phyloP scores from a whole-genome alignment of 73 alveolate genomes.

The Effrenium voratum region DNA sequence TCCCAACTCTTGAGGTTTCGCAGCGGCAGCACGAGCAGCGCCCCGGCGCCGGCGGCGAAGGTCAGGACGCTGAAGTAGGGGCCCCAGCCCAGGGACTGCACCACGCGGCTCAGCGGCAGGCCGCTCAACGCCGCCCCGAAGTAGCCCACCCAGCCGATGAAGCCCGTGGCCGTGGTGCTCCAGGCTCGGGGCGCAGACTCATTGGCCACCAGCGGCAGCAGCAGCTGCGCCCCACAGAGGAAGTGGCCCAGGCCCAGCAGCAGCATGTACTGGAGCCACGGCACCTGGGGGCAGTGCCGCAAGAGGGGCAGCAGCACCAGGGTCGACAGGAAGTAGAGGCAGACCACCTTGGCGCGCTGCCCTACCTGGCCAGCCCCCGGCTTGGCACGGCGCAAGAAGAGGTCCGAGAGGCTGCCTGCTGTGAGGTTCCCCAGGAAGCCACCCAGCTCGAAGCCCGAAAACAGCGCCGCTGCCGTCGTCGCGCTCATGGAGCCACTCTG shows the following conservation, averaged over 20 bases:
- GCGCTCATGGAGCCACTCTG: slow-evolving; percentile 70
- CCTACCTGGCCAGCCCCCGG: slow-evolving; percentile 89
- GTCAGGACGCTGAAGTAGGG: slow-evolving; percentile 79
- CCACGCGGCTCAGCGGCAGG: slow-evolving; percentile 72
- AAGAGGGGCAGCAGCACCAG: slow-evolving; percentile 44
- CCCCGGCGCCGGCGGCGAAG: slow-evolving; percentile 65
- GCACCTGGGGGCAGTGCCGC: slow-evolving; percentile 24
- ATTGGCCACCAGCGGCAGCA: slow-evolving; percentile 76
- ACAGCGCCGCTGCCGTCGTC: slow-evolving; percentile 68
- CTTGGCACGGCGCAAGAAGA: slow-evolving; percentile 47
- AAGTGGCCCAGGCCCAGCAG: slow-evolving; percentile 92
- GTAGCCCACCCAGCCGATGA: slow-evolving; percentile 94
- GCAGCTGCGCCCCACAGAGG: slow-evolving; percentile 76
- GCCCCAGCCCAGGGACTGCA: slow-evolving; percentile 50
- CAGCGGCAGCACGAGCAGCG: slow-evolving; percentile 87
- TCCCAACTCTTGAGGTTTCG: slow-evolving; percentile 86
- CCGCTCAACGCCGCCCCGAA: slow-evolving; percentile 88
- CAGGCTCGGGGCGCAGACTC: slow-evolving; percentile 79
- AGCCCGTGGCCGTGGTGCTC: slow-evolving; percentile 91
- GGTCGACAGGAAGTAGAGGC: slow-evolving; percentile 76
- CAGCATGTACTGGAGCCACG: slow-evolving; percentile 88
- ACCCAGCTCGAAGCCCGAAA: slow-evolving; percentile 91
- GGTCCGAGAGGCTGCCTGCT: slow-evolving; percentile 76
- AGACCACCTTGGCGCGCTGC: slow-evolving; percentile 91
- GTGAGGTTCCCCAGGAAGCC: slow-evolving; percentile 94